Conservation (phyloP, 768 basidiomycete species). For the Lactifluus pinguis region DNA sequence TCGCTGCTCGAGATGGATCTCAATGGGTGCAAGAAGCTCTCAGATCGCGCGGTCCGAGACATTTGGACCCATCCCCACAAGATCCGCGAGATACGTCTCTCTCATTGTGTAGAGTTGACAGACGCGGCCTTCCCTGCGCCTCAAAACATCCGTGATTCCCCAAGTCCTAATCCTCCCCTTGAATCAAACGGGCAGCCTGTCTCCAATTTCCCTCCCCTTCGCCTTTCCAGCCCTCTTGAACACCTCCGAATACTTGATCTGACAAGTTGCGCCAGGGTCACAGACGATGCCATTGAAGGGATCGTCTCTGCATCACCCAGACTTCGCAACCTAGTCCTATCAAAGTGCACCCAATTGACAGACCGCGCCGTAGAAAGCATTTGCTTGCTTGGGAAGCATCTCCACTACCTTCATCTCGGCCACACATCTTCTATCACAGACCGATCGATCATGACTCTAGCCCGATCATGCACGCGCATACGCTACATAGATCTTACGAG, state of each 20-base stretch:
- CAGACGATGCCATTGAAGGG: conserved; percentile 77
- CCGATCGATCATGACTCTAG: conserved; percentile 72
- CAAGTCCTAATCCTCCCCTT: conserved; percentile 27
- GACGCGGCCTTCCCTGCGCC: conserved; percentile 85
- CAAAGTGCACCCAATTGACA: conserved; percentile 73
- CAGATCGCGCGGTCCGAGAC: conserved; percentile 72
- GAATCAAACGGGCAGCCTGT: conserved; percentile 25
- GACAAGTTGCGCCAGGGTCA: conserved; percentile 71
- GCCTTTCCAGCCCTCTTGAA: conserved; percentile 57
- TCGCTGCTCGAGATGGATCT: conserved; percentile 92
- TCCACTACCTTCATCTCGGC: conserved; percentile 93
- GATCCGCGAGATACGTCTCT: conserved; percentile 87
- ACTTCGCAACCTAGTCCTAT: conserved; percentile 78
- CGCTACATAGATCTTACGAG: conserved; percentile 96
- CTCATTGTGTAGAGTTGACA: conserved; percentile 67
- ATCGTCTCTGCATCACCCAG: conserved; percentile 74
- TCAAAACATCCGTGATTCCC: conserved; percentile 37
- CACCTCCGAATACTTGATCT: conserved; percentile 90
- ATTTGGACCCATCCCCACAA: conserved; percentile 73
- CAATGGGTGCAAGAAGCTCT: conserved; percentile 69
- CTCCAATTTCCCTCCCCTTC: conserved; percentile 55
- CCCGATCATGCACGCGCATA: conserved; percentile 78
- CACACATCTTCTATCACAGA: conserved; percentile 89
- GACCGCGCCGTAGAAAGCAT: conserved; percentile 79
- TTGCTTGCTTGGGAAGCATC: conserved; percentile 74